Conservation (phyloP, 106 monocot species). For the Dendrobium nobile region DNA sequence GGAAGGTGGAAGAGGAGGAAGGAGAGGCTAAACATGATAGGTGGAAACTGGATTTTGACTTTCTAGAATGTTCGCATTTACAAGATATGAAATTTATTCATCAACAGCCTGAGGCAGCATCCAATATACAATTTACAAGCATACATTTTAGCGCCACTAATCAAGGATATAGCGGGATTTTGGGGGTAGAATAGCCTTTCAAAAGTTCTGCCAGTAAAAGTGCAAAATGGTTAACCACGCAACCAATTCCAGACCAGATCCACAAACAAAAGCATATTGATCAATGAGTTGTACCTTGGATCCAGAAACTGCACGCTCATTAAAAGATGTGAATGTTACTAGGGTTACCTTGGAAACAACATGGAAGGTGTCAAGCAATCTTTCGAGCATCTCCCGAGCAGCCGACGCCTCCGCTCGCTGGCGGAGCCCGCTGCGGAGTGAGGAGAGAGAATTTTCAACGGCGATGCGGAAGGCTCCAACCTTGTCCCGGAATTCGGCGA, state of each 20-base stretch:
- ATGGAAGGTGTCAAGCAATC: slow-evolving; percentile 81
- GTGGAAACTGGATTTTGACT: background rate
- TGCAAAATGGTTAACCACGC: background rate
- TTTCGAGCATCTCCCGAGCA: slow-evolving; percentile 72
- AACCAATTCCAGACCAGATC: background rate
- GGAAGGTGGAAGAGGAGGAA: background rate
- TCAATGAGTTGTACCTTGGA: background rate
- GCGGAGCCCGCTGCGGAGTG: slow-evolving; percentile 46
- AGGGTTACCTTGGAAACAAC: slow-evolving; percentile 83
- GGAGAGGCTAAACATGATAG: background rate
- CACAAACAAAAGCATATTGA: background rate
- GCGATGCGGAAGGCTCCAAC: slow-evolving; percentile 41
- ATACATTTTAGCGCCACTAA: background rate
- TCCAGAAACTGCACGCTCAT: background rate
- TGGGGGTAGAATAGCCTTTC: background rate
- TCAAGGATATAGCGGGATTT: background rate
- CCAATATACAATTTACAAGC: background rate
- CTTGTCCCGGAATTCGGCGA: slow-evolving; percentile 65
- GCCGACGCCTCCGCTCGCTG: slow-evolving; percentile 66
- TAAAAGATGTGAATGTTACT: background rate
- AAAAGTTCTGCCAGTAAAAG: background rate
- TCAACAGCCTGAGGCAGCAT: background rate
- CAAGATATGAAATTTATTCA: background rate
- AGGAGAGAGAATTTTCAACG: slow-evolving; percentile 33
- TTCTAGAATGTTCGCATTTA: background rate